phyloP scores from a whole-genome alignment of 345 rosid genomes.

The Eucalyptus virginea region DNA sequence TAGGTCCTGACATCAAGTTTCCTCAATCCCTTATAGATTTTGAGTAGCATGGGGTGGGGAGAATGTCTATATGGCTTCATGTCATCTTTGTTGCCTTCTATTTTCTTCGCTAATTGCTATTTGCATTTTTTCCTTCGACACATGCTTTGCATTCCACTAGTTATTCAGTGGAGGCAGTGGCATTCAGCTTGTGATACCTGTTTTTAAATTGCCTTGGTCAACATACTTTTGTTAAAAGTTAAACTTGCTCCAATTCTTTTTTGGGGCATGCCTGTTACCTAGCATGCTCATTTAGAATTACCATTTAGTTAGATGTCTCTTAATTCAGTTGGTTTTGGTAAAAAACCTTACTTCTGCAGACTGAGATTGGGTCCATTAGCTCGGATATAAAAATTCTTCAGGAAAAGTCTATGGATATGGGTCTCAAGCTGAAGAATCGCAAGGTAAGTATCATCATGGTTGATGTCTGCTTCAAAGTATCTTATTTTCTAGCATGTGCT shows the following conservation, averaged over 20 bases:
- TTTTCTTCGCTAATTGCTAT: not conserved
- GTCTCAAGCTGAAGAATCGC: conserved; percentile 92
- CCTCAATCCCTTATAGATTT: not conserved
- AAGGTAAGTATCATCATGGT: conserved; percentile 35
- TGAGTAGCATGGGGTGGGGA: not conserved
- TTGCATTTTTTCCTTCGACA: not conserved
- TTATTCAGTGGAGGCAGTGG: not conserved
- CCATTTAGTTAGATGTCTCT: not conserved
- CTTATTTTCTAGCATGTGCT: not conserved
- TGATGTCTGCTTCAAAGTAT: not conserved
- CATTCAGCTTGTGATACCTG: not conserved
- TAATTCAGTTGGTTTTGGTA: not conserved
- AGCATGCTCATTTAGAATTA: not conserved
- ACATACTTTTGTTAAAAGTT: not conserved
- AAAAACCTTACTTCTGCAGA: conserved; percentile 21
- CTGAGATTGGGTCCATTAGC: conserved; percentile 95
- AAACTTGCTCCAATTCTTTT: not conserved
- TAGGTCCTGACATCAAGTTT: not conserved
- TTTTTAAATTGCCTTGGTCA: not conserved
- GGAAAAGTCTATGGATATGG: conserved; percentile 99
- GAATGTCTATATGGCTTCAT: not conserved
- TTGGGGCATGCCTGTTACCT: not conserved
- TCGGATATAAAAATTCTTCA: conserved; percentile 95
- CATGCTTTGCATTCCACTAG: not conserved
- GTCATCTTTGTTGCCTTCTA: not conserved